These are phyloP conservation scores for Mesembryanthemum crystallinum DNA, from an alignment of 148 eudicot species.

Conservation along the genomic window DNA sequence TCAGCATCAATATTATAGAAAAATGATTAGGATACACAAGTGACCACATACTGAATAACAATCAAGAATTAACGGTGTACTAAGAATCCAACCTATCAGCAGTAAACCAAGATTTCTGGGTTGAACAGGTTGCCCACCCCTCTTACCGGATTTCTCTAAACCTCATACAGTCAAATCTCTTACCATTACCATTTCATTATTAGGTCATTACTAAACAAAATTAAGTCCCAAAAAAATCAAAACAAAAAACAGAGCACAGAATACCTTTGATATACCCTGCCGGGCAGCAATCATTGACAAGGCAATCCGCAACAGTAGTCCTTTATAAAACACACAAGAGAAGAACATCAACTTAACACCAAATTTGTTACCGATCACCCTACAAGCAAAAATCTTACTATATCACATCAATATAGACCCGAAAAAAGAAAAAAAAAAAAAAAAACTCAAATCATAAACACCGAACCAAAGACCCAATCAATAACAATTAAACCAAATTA, in stretches of 20 bases:
- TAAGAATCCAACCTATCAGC: too few relatives aligned
- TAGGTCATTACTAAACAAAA: too few relatives aligned
- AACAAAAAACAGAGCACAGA: not conserved
- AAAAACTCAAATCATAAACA: not conserved
- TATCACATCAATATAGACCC: not conserved
- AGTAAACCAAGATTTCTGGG: too few relatives aligned
- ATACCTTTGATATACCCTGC: not conserved
- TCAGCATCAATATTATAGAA: too few relatives aligned
- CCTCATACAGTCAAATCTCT: too few relatives aligned
- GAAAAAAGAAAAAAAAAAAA: not conserved
- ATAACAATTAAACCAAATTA: not conserved
- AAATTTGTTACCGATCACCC: not conserved
- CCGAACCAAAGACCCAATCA: not conserved
- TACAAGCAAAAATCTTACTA: not conserved
- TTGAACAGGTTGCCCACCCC: too few relatives aligned
- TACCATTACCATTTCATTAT: too few relatives aligned
- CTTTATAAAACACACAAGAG: not conserved
- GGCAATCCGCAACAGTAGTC: not conserved
- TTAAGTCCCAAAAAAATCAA: too few relatives aligned
- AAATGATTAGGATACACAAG: too few relatives aligned
- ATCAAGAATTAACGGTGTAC: too few relatives aligned
- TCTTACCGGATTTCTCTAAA: too few relatives aligned
- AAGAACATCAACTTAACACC: slow-evolving; percentile 5
- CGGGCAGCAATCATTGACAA: not conserved
- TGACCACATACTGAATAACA: too few relatives aligned